phyloP scores from a whole-genome alignment of 495 filamentous ascomycete genomes.

The Penicillium antarcticum region DNA sequence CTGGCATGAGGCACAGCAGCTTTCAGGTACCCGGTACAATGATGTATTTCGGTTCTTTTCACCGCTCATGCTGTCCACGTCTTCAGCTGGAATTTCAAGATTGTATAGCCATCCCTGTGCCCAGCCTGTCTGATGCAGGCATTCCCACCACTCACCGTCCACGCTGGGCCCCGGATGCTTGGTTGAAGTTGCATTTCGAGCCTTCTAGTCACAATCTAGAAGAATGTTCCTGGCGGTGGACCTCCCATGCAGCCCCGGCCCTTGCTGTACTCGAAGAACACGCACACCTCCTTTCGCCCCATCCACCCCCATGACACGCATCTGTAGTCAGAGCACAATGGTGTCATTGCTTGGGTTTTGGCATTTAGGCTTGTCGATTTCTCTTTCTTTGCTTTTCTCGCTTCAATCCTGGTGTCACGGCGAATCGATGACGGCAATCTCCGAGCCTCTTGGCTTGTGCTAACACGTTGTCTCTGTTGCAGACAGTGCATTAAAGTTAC shows the following conservation, averaged over 20 bases:
- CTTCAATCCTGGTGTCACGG: background rate
- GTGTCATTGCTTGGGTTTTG: background rate
- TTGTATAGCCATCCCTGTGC: conserved; percentile 17
- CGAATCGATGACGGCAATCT: conserved; percentile 19
- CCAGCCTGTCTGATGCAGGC: conserved; percentile 8
- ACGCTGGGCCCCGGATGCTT: conserved; percentile 19
- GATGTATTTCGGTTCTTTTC: background rate
- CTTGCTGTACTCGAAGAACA: background rate
- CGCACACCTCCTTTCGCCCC: background rate
- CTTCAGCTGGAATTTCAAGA: conserved; percentile 21
- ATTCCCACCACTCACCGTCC: conserved; percentile 16
- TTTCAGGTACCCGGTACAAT: conserved; percentile 13
- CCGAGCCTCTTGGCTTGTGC: conserved; percentile 9
- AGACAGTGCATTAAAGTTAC: conserved; percentile 12
- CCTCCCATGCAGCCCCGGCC: conserved; percentile 11
- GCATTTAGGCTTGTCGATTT: background rate
- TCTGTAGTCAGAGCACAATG: background rate
- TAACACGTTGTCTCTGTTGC: background rate
- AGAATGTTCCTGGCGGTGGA: conserved; percentile 32
- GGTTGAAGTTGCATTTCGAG: conserved; percentile 18
- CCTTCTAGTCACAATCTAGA: conserved; percentile 33
- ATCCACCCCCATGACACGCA: background rate
- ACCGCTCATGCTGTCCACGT: conserved; percentile 23
- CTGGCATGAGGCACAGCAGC: conserved; percentile 4
- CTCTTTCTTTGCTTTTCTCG: background rate